Evolutionary conservation across 192 early-diverging fungal species (phyloP).

Genomic region (Linnemannia hyalina): DNA sequence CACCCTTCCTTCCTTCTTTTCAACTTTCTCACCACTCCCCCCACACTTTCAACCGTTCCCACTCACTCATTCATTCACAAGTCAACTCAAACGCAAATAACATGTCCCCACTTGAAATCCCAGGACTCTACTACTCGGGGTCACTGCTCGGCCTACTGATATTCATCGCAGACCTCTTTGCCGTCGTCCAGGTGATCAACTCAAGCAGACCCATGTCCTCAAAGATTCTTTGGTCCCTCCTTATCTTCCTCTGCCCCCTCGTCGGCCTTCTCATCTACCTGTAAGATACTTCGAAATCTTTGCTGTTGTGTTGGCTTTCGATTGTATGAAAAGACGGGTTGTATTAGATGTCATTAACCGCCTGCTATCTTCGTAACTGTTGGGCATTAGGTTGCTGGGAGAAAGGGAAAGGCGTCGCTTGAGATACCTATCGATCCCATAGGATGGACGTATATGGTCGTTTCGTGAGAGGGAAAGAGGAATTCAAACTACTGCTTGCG

Average conservation of each 20-base stretch:
- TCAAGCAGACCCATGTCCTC: constrained; percentile 23
- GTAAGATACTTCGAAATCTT: constrained; percentile 13
- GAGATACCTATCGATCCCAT: constrained; percentile 5
- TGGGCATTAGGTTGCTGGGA: neutral
- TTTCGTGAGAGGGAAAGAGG: too few relatives aligned
- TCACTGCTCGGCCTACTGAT: constrained; percentile 37
- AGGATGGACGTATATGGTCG: neutral
- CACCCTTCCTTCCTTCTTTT: neutral
- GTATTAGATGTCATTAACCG: neutral
- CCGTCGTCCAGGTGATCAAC: constrained; percentile 43
- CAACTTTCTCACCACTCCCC: neutral
- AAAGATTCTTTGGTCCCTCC: constrained; percentile 48
- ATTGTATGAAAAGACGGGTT: neutral
- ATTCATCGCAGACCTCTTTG: constrained; percentile 37
- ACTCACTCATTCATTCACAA: neutral
- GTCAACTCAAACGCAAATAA: neutral
- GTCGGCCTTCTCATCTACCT: constrained; percentile 44
- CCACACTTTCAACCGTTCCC: neutral
- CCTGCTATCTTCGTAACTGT: neutral
- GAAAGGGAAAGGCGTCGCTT: neutral
- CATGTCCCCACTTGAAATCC: constrained; percentile 25
- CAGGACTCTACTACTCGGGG: constrained; percentile 26
- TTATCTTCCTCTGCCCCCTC: constrained; percentile 50
- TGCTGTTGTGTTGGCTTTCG: neutral
- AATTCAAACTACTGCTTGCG: constrained; percentile 14